These are phyloP conservation scores for Calendula officinalis DNA, from an alignment of 129 eudicot genomes.

Conservation along the genomic window DNA sequence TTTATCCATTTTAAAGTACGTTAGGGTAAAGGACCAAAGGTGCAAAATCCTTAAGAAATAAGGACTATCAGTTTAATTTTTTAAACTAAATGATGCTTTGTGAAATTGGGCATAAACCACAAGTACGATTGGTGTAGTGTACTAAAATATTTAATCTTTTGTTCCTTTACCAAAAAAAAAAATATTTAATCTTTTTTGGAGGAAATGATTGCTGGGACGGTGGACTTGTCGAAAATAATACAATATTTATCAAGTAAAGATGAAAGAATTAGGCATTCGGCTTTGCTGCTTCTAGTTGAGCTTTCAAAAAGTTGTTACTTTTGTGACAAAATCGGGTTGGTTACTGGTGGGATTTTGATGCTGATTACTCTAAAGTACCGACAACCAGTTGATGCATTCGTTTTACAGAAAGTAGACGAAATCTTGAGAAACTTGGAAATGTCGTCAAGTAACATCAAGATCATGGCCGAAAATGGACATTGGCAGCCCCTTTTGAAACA, in stretches of 20 bases:
- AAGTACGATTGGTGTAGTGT: too few relatives aligned
- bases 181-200: slow-evolving; percentile 26
- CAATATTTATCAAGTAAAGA: slow-evolving; percentile 53
- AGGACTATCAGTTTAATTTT: too few relatives aligned
- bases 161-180: too few relatives aligned
- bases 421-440: slow-evolving; percentile 61
- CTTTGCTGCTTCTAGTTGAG: slow-evolving; percentile 51
- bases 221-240: slow-evolving; percentile 39
- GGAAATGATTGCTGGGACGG: slow-evolving; percentile 45
- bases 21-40: too few relatives aligned
- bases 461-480: slow-evolving; percentile 80
- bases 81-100: too few relatives aligned
- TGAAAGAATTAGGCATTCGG: slow-evolving; percentile 47
- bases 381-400: slow-evolving; percentile 47
- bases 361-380: slow-evolving; percentile 51
- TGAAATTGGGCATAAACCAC: too few relatives aligned
- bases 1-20: too few relatives aligned
- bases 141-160: too few relatives aligned
- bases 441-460: slow-evolving; percentile 51
- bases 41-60: too few relatives aligned
- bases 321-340: slow-evolving; percentile 41
- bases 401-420: slow-evolving; percentile 47
- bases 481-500: slow-evolving; percentile 66
- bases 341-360: slow-evolving; percentile 54
- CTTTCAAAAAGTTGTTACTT: slow-evolving; percentile 44